These are phyloP conservation scores for Isabelozyma pseudorhagii DNA, from an alignment of 805 yeast genomes.

Conservation along the genomic window DNA sequence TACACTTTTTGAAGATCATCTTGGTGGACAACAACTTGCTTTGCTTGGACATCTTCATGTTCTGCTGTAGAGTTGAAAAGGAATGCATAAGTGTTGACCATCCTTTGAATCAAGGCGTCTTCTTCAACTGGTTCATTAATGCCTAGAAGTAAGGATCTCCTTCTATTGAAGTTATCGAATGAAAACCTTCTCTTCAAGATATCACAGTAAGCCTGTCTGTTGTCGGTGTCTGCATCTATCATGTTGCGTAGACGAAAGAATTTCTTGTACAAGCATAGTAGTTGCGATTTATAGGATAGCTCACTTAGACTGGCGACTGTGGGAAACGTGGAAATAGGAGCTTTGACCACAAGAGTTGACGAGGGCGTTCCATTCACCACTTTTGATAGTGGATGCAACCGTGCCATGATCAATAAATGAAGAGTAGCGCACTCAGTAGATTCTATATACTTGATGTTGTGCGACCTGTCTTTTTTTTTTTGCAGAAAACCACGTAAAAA, in stretches of 20 bases:
- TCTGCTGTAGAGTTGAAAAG: constrained; percentile 30
- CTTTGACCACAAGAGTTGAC: background rate
- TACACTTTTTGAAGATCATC: constrained; percentile 11
- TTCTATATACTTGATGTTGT: no score
- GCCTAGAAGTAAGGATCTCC: constrained; percentile 12
- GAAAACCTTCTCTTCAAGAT: constrained; percentile 17
- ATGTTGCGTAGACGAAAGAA: constrained; percentile 29
- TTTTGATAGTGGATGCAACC: background rate
- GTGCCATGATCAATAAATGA: background rate
- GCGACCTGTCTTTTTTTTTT: background rate
- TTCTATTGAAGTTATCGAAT: constrained; percentile 12
- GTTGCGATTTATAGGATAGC: background rate
- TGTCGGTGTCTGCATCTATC: constrained; percentile 11
- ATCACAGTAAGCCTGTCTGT: constrained; percentile 13
- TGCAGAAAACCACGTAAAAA: background rate
- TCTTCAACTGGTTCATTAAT: constrained; percentile 3
- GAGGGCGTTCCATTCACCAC: background rate
- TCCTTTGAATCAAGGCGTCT: constrained; percentile 14
- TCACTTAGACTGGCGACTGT: background rate
- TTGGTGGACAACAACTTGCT: constrained; percentile 9
- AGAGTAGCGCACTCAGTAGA: no score
- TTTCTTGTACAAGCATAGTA: constrained; percentile 24
- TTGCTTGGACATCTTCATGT: constrained; percentile 4
- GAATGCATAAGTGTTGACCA: constrained; percentile 26
- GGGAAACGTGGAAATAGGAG: background rate